A percentile compares a stretch with the other conserved stretches of the same genome.
phyloP scores from a whole-genome alignment of 768 basidiomycete species.

The Lactifluus hygrophoroides region DNA sequence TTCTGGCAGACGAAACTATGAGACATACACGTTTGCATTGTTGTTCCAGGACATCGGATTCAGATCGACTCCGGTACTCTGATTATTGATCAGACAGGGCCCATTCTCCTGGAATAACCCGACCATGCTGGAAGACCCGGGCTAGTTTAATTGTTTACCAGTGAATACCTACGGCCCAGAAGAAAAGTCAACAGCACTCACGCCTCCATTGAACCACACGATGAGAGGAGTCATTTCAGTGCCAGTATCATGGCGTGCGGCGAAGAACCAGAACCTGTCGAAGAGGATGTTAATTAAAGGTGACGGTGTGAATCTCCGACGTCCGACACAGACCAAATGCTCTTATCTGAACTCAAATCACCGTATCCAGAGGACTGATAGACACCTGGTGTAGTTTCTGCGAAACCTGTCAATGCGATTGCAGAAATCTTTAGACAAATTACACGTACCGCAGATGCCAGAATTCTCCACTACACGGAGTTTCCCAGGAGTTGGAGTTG shows the following conservation, averaged over 20 bases:
- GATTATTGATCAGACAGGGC: slow-evolving; percentile 66
- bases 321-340: slow-evolving; percentile 39
- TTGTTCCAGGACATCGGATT: slow-evolving; percentile 57
- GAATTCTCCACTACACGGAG: slow-evolving; percentile 53
- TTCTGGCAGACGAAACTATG: background rate
- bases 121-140: slow-evolving; percentile 41
- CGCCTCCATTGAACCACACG: slow-evolving; percentile 57
- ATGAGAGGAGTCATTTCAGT: slow-evolving; percentile 57
- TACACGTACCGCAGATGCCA: slow-evolving; percentile 44
- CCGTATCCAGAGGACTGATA: slow-evolving; percentile 58
- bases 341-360: slow-evolving; percentile 47
- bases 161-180: background rate
- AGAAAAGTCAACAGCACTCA: slow-evolving; percentile 17
- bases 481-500: slow-evolving; percentile 33
- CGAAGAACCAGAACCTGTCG: slow-evolving; percentile 63
- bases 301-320: background rate
- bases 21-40: slow-evolving; percentile 37
- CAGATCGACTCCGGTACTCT: slow-evolving; percentile 43
- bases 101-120: slow-evolving; percentile 91
- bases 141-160: slow-evolving; percentile 20
- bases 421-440: background rate
- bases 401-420: background rate
- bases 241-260: slow-evolving; percentile 48
- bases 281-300: background rate
- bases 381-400: slow-evolving; percentile 51